These are phyloP conservation scores for Adansonia madagascariensis DNA, from an alignment of 441 rosid genomes.

Conservation along the genomic window DNA sequence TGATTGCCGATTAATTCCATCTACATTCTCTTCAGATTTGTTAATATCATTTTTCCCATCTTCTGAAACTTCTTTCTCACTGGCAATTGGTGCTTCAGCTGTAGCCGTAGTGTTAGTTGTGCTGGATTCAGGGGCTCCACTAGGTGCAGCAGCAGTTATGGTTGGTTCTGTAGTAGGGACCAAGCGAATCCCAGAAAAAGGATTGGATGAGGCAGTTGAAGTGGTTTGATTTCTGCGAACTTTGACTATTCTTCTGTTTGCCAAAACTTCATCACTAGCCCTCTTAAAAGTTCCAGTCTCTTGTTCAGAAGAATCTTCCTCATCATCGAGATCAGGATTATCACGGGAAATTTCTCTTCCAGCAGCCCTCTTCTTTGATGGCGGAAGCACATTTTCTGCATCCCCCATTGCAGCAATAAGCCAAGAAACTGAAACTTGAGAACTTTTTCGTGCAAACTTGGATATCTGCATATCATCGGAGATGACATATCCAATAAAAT, in stretches of 20 bases:
- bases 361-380: slow-evolving; percentile 19
- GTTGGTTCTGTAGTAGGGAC: background rate
- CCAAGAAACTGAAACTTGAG: background rate
- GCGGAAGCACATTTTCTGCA: slow-evolving; percentile 18
- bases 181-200: slow-evolving; percentile 15
- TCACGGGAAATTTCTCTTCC: slow-evolving; percentile 17
- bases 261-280: slow-evolving; percentile 9
- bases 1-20: slow-evolving; percentile 32
- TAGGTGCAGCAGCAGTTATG: background rate
- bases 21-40: slow-evolving; percentile 26
- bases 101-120: slow-evolving; percentile 5
- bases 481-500: background rate
- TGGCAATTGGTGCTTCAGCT: background rate
- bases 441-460: slow-evolving; percentile 14
- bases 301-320: slow-evolving; percentile 5
- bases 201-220: slow-evolving; percentile 15
- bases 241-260: slow-evolving; percentile 16
- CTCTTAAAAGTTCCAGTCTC: slow-evolving; percentile 17
- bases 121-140: background rate
- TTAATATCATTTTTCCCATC: slow-evolving; percentile 35
- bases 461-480: slow-evolving; percentile 30
- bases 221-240: slow-evolving; percentile 18
- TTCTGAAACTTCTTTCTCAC: slow-evolving; percentile 42
- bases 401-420: slow-evolving; percentile 16
- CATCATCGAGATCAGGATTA: slow-evolving; percentile 15